Conservation (phyloP, 352 stramenopile species). For the Phytophthora pluvialis region DNA sequence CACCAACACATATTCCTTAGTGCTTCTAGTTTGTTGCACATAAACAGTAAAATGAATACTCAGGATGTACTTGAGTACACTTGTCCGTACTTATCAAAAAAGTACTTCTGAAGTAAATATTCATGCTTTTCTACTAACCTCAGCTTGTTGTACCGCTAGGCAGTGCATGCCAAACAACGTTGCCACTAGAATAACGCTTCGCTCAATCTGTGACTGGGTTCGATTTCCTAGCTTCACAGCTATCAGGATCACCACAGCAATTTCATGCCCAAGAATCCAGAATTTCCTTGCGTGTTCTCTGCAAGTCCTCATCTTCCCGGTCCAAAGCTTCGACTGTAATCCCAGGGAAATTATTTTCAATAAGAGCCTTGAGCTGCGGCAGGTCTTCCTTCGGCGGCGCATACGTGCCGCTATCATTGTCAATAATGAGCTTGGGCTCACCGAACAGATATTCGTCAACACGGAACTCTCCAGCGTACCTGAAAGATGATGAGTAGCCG, state of each 20-base stretch:
- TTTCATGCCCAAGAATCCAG: conserved; percentile 35
- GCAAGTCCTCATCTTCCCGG: conserved; percentile 29
- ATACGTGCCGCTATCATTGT: conserved; percentile 54
- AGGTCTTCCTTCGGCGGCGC: conserved; percentile 41
- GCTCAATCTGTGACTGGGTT: too few relatives aligned
- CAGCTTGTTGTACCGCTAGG: too few relatives aligned
- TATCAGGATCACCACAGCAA: neutral
- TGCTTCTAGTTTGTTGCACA: too few relatives aligned
- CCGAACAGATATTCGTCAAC: conserved; percentile 37
- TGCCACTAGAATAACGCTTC: too few relatives aligned
- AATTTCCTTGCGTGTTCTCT: conserved; percentile 40
- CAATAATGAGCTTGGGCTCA: conserved; percentile 43
- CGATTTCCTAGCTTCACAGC: too few relatives aligned
- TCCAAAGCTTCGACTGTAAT: conserved; percentile 40
- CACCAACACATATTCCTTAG: too few relatives aligned
- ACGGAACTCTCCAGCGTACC: conserved; percentile 46
- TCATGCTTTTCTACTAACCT: too few relatives aligned
- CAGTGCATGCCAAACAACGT: too few relatives aligned
- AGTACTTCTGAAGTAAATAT: too few relatives aligned
- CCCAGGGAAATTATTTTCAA: conserved; percentile 48
- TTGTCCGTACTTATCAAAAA: too few relatives aligned
- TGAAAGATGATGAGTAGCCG: conserved; percentile 9
- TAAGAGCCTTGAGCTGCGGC: conserved; percentile 39
- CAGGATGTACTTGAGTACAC: too few relatives aligned
- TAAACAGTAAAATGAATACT: too few relatives aligned